phyloP scores from a whole-genome alignment of 331 rosid species.

The Malus hybrid region DNA sequence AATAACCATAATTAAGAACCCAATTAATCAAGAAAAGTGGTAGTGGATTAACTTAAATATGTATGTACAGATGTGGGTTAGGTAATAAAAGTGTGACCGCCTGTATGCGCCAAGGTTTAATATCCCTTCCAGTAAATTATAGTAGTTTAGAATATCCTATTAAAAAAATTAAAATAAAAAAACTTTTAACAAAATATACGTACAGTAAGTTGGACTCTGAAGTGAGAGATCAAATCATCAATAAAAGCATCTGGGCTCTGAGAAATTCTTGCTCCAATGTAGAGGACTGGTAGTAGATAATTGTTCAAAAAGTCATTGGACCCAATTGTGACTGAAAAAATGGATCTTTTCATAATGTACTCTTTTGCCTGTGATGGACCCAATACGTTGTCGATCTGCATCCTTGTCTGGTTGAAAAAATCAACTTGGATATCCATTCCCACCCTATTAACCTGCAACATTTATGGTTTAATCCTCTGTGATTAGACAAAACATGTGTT shows the following conservation, averaged over 20 bases:
- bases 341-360: constrained; percentile 47
- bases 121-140: too few relatives aligned
- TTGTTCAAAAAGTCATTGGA: constrained; percentile 88
- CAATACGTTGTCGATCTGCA: constrained; percentile 50
- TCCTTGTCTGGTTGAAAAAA: constrained; percentile 70
- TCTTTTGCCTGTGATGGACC: constrained; percentile 62
- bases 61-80: too few relatives aligned
- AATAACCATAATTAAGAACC: background rate
- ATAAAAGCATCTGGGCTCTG: constrained; percentile 62
- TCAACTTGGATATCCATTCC: constrained; percentile 92
- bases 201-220: constrained; percentile 63
- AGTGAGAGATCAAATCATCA: constrained; percentile 64
- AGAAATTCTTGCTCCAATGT: constrained; percentile 74
- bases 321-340: constrained; percentile 73
- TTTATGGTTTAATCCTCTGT: background rate
- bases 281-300: constrained; percentile 81
- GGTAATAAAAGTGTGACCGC: too few relatives aligned
- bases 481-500: background rate
- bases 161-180: too few relatives aligned
- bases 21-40: too few relatives aligned
- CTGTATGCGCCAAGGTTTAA: too few relatives aligned
- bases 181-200: background rate
- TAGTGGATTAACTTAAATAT: too few relatives aligned
- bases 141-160: background rate
- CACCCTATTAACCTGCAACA: constrained; percentile 64